Conservation (phyloP, 179 eudicot genomes). For the Silene coronaria region DNA sequence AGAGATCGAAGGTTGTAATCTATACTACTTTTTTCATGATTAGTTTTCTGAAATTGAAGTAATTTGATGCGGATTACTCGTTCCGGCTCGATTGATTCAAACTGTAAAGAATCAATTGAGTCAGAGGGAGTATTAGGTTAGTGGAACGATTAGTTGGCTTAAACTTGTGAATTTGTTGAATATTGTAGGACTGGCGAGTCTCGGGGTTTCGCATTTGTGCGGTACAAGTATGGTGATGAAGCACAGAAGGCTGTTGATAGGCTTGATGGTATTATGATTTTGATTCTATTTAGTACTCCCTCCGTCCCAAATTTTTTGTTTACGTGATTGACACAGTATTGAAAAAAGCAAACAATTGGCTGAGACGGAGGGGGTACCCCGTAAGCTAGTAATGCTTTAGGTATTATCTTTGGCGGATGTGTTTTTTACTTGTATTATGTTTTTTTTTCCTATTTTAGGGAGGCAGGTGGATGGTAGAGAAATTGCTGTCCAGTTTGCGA, state of each 20-base stretch:
- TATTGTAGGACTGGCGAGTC: conserved; percentile 83
- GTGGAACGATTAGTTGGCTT: neutral
- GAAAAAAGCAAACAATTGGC: neutral
- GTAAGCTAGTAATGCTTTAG: neutral
- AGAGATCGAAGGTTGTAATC: conserved; percentile 64
- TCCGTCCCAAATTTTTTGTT: neutral
- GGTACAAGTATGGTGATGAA: conserved; percentile 91
- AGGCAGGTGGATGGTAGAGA: conserved; percentile 94
- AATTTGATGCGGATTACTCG: neutral
- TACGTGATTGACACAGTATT: neutral
- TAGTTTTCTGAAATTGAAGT: neutral
- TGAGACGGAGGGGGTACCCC: neutral
- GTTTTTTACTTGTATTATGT: neutral
- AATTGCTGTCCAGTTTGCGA: conserved; percentile 89
- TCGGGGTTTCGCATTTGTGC: conserved; percentile 92
- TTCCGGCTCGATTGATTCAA: neutral
- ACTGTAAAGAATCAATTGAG: neutral
- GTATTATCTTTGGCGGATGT: neutral
- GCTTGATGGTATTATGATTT: conserved; percentile 59
- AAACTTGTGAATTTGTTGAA: neutral
- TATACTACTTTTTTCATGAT: neutral
- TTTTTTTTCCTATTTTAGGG: conserved; percentile 39
- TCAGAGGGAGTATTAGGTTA: neutral
- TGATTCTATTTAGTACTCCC: neutral
- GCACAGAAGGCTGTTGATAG: conserved; percentile 90